These are phyloP conservation scores for Lactarius psammicola DNA, from an alignment of 768 basidiomycete genomes.

Conservation along the genomic window DNA sequence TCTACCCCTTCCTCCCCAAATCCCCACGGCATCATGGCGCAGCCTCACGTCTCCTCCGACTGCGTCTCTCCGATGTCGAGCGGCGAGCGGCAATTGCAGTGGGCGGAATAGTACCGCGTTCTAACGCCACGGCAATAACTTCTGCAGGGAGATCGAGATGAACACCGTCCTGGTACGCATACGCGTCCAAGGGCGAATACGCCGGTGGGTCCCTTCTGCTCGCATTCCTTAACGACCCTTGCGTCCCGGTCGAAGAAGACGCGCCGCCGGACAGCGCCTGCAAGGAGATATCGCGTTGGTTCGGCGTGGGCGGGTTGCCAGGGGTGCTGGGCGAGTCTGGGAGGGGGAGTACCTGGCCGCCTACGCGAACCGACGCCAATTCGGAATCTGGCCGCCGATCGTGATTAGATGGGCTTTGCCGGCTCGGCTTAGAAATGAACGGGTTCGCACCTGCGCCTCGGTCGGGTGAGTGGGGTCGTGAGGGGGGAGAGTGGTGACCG, in stretches of 20 bases:
- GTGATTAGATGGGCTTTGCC: constrained; percentile 60
- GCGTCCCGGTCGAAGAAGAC: constrained; percentile 16
- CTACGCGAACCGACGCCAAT: constrained; percentile 51
- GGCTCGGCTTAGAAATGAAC: constrained; percentile 71
- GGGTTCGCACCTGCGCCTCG: constrained; percentile 77
- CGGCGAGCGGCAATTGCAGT: constrained; percentile 52
- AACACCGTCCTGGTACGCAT: constrained; percentile 81
- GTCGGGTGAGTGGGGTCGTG: constrained; percentile 55
- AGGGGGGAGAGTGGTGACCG: constrained; percentile 42
- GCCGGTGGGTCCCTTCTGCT: constrained; percentile 73
- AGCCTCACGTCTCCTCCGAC: constrained; percentile 50
- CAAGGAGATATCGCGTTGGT: constrained; percentile 76
- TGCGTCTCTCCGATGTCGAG: constrained; percentile 55
- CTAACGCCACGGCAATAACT: constrained; percentile 85
- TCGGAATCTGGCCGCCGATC: constrained; percentile 62
- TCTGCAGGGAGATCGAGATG: constrained; percentile 92
- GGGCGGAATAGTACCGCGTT: constrained; percentile 64
- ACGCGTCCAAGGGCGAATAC: constrained; percentile 88
- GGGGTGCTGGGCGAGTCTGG: constrained; percentile 78
- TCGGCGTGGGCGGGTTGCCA: constrained; percentile 78
- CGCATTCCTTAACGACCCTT: constrained; percentile 28
- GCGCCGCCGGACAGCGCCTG: constrained; percentile 51
- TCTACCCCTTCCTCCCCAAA: background rate
- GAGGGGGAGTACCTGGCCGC: constrained; percentile 49
- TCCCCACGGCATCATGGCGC: constrained; percentile 8